Percentiles rank a stretch among this genome's conserved stretches.
These are phyloP conservation scores for Aspergillus tubingensis DNA, from an alignment of 2,329 filamentous ascomycete genomes.

Conservation along the genomic window DNA sequence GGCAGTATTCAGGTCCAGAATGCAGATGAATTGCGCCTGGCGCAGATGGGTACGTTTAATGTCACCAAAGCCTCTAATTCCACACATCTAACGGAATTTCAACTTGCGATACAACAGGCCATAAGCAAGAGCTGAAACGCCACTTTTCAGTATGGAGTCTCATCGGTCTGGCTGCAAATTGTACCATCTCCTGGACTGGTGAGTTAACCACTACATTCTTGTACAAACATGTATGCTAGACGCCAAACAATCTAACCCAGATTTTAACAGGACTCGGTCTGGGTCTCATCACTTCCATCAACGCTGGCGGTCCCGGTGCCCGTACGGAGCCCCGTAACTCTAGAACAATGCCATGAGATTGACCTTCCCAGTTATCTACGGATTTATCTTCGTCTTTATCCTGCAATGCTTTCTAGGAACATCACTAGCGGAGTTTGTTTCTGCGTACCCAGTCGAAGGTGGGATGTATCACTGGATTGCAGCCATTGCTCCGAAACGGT, in stretches of 20 bases:
- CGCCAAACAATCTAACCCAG: background rate
- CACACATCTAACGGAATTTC: background rate
- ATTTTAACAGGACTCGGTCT: conserved; percentile 39
- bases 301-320: conserved; percentile 51
- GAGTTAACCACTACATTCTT: background rate
- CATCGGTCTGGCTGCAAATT: conserved; percentile 52
- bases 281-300: conserved; percentile 50
- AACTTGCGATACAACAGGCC: conserved; percentile 35
- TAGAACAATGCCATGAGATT: conserved; percentile 3
- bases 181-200: conserved; percentile 55
- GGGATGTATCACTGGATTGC: conserved; percentile 58
- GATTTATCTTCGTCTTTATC: conserved; percentile 52
- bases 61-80: background rate
- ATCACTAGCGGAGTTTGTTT: conserved; percentile 52
- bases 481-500: conserved; percentile 46
- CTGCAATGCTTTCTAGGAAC: conserved; percentile 51
- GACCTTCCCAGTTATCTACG: conserved; percentile 49
- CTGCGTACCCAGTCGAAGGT: conserved; percentile 52
- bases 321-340: conserved; percentile 19
- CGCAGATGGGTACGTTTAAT: conserved; percentile 45
- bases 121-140: conserved; percentile 52
- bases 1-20: conserved; percentile 29
- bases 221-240: too few relatives aligned
- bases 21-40: conserved; percentile 46
- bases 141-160: conserved; percentile 53